phyloP scores from a whole-genome alignment of 2,329 filamentous ascomycete species.

The Curvularia spicifera region DNA sequence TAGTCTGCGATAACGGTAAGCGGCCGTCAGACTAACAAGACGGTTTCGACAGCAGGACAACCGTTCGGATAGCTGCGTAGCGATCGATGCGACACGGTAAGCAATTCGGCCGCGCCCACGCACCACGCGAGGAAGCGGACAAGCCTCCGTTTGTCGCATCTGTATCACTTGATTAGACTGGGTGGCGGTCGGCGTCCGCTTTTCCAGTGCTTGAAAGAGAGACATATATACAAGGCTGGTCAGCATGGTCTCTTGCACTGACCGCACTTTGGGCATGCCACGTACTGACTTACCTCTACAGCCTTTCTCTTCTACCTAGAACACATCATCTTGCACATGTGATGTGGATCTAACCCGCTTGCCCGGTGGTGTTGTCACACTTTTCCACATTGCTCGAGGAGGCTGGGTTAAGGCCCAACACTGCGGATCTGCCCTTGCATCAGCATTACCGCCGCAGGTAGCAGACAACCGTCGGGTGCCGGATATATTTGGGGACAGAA shows the following conservation, averaged over 20 bases:
- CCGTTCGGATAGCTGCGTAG: constrained; percentile 32
- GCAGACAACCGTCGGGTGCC: constrained; percentile 6
- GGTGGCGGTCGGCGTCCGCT: constrained; percentile 26
- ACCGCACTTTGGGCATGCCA: constrained; percentile 21
- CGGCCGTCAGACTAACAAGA: constrained; percentile 19
- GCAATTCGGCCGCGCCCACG: constrained; percentile 39
- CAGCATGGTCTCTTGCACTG: constrained; percentile 25
- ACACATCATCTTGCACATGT: constrained; percentile 5
- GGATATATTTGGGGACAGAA: background rate
- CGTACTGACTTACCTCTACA: constrained; percentile 15
- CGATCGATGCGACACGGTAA: constrained; percentile 38
- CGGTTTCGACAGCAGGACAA: constrained; percentile 35
- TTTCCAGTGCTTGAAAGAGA: constrained; percentile 27
- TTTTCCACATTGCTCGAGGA: constrained; percentile 18
- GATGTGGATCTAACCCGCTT: constrained; percentile 19
- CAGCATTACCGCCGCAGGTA: constrained; percentile 31
- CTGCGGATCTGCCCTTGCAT: constrained; percentile 34
- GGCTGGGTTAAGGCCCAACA: constrained; percentile 15
- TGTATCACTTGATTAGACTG: constrained; percentile 35
- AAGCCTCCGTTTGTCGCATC: constrained; percentile 31
- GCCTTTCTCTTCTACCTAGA: constrained; percentile 3
- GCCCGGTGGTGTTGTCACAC: constrained; percentile 27
- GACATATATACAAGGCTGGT: constrained; percentile 20
- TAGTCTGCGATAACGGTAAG: constrained; percentile 17
- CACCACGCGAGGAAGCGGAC: constrained; percentile 40